Evolutionary conservation across 2,329 filamentous ascomycete genomes (phyloP).

Genomic region (Pseudogymnoascus sp.): DNA sequence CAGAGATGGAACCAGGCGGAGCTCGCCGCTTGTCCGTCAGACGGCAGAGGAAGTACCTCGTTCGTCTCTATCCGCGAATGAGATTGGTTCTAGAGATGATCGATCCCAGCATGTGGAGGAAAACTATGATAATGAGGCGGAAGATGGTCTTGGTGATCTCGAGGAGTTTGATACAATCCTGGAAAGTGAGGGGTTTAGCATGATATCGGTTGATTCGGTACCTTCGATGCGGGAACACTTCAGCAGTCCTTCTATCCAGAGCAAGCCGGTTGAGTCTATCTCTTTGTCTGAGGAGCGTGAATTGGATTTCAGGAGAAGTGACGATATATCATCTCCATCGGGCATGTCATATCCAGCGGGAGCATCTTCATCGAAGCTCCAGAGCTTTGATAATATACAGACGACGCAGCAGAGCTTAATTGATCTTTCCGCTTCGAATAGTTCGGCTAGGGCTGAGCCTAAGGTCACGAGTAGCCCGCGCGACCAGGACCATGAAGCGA

Average conservation of each 20-base stretch:
- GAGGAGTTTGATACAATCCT: conserved; percentile 45
- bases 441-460: not conserved
- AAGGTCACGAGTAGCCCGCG: not conserved
- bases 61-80: not conserved
- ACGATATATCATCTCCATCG: not conserved
- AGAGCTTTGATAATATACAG: not conserved
- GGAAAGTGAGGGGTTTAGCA: conserved; percentile 49
- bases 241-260: conserved; percentile 26
- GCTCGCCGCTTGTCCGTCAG: not conserved
- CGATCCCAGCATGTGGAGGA: conserved; percentile 11
- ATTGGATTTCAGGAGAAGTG: not conserved
- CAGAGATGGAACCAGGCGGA: too few species aligned
- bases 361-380: not conserved
- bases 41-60: not conserved
- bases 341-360: not conserved
- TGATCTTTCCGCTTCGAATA: not conserved
- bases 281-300: not conserved
- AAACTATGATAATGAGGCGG: conserved; percentile 21
- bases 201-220: conserved; percentile 46
- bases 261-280: conserved; percentile 11
- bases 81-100: not conserved
- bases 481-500: not conserved
- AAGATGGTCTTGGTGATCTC: conserved; percentile 30
- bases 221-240: conserved; percentile 39
- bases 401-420: not conserved